Percentiles rank a stretch among this genome's conserved stretches.
phyloP scores from a whole-genome alignment of 2,329 filamentous ascomycete genomes.

The Tolypocladium nubicola region DNA sequence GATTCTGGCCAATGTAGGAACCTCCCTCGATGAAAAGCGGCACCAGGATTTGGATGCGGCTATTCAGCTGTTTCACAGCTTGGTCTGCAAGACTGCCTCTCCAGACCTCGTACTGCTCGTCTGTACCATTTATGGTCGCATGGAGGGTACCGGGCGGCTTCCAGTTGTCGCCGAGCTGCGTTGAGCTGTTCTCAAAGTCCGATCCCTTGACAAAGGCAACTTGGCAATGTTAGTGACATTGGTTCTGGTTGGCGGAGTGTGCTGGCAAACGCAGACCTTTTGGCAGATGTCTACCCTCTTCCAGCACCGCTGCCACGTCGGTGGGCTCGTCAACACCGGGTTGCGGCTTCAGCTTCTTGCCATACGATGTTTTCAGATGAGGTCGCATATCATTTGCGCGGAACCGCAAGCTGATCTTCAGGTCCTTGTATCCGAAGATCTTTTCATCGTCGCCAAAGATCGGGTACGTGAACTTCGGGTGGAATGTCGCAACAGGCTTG shows the following conservation, averaged over 20 bases:
- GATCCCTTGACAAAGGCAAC: slow-evolving; percentile 55
- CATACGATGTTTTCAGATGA: slow-evolving; percentile 59
- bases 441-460: slow-evolving; percentile 90
- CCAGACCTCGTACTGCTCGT: slow-evolving; percentile 74
- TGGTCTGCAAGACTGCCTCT: slow-evolving; percentile 62
- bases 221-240: slow-evolving; percentile 17
- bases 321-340: slow-evolving; percentile 54
- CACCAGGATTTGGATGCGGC: slow-evolving; percentile 73
- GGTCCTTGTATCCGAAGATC: slow-evolving; percentile 80
- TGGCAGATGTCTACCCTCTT: slow-evolving; percentile 56
- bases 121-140: slow-evolving; percentile 48
- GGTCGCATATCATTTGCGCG: slow-evolving; percentile 67
- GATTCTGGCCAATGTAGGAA: slow-evolving; percentile 50
- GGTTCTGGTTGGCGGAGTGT: neutral
- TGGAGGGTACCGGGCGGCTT: slow-evolving; percentile 68
- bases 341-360: slow-evolving; percentile 58
- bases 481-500: slow-evolving; percentile 57
- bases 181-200: slow-evolving; percentile 52
- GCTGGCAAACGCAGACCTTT: slow-evolving; percentile 28
- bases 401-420: slow-evolving; percentile 63
- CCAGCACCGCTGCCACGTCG: slow-evolving; percentile 56
- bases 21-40: slow-evolving; percentile 90
- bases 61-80: slow-evolving; percentile 59
- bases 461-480: slow-evolving; percentile 80
- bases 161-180: slow-evolving; percentile 33